Evolutionary conservation across 2,329 filamentous ascomycete genomes (phyloP).

Genomic region (Fusarium graminum): DNA sequence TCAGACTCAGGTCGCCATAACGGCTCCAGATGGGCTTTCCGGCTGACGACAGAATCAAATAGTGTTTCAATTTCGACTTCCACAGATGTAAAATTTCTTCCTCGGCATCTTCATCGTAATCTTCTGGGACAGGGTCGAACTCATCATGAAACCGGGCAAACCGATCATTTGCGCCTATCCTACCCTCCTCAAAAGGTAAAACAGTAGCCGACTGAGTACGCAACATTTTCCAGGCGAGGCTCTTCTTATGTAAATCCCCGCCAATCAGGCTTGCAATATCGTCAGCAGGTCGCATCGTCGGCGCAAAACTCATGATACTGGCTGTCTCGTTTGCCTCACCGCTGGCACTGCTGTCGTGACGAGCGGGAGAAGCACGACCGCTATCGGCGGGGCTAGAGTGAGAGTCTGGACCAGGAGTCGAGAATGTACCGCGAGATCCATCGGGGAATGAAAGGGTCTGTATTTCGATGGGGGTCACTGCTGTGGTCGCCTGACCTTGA

Average conservation of each 20-base stretch:
- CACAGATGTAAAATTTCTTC: constrained; percentile 77
- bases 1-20: constrained; percentile 88
- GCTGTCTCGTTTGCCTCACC: constrained; percentile 72
- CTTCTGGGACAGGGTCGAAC: constrained; percentile 79
- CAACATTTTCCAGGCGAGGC: constrained; percentile 76
- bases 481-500: constrained; percentile 82
- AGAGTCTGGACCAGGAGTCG: constrained; percentile 55
- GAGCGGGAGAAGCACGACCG: constrained; percentile 57
- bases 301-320: constrained; percentile 75
- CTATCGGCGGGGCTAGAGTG: constrained; percentile 57
- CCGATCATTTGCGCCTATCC: constrained; percentile 61
- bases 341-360: constrained; percentile 49
- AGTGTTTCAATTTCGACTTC: constrained; percentile 96
- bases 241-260: constrained; percentile 75
- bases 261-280: constrained; percentile 87
- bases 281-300: constrained; percentile 71
- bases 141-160: constrained; percentile 79
- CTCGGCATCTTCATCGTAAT: constrained; percentile 55
- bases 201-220: constrained; percentile 71
- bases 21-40: constrained; percentile 98
- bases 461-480: constrained; percentile 83
- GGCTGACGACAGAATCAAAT: constrained; percentile 93
- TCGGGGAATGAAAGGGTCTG: constrained; percentile 81
- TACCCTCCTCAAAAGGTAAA: constrained; percentile 70
- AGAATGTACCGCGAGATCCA: constrained; percentile 74